A percentile compares a stretch with the other conserved stretches of the same genome.
Evolutionary conservation across 345 rosid genomes (phyloP).

Genomic region (Turritis glabra): DNA sequence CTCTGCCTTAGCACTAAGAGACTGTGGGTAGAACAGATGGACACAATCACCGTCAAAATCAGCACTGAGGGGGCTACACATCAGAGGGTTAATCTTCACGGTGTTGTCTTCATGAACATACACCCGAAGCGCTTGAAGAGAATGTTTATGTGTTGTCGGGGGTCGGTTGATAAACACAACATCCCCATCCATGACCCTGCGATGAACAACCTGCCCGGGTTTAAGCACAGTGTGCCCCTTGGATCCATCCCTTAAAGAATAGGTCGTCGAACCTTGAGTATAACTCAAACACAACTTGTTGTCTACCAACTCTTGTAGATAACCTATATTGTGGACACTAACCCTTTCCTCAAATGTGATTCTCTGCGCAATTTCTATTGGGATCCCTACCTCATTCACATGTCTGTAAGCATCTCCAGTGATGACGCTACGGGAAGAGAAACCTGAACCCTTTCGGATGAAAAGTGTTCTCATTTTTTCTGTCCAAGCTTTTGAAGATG

Average conservation of each 20-base stretch:
- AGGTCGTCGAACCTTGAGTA: constrained; percentile 69
- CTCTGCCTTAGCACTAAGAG: constrained; percentile 90
- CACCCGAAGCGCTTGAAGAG: constrained; percentile 86
- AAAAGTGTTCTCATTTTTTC: constrained; percentile 88
- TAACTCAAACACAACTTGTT: constrained; percentile 71
- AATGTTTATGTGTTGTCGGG: constrained; percentile 95
- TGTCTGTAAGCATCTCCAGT: constrained; percentile 83
- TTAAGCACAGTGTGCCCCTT: constrained; percentile 80
- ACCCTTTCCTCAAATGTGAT: constrained; percentile 94
- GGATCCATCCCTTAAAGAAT: constrained; percentile 86
- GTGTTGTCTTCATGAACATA: constrained; percentile 94
- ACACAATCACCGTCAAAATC: constrained; percentile 98
- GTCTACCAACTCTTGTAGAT: constrained; percentile 77
- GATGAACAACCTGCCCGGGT: constrained; percentile 84
- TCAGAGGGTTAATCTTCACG: constrained; percentile 89
- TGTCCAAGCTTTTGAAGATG: constrained; percentile 87
- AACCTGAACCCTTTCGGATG: constrained; percentile 92
- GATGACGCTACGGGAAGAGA: constrained; percentile 94
- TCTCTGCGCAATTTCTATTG: constrained; percentile 77
- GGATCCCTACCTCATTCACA: constrained; percentile 87
- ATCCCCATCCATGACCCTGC: constrained; percentile 92
- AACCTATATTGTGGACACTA: constrained; percentile 55
- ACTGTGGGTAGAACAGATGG: constrained; percentile 92
- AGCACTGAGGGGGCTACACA: constrained; percentile 92
- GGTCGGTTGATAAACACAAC: constrained; percentile 91